Evolutionary conservation across 2,329 filamentous ascomycete species (phyloP).

Genomic region (Fusarium siculi): DNA sequence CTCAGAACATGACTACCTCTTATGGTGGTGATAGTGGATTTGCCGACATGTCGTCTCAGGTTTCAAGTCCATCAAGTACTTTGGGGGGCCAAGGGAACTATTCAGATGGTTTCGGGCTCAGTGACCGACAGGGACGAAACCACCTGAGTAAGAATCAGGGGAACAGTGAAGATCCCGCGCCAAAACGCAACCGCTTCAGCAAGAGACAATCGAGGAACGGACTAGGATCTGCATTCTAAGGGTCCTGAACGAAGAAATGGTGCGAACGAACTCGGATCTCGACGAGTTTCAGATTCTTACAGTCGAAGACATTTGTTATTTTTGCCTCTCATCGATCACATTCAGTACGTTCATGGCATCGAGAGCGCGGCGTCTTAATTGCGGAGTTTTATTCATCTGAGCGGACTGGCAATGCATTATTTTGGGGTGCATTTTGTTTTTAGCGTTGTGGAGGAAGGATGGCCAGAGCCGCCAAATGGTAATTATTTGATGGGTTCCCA

Average conservation of each 20-base stretch:
- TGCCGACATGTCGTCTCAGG: slow-evolving; percentile 73
- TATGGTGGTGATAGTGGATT: slow-evolving; percentile 76
- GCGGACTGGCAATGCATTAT: slow-evolving; percentile 39
- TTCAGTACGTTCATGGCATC: slow-evolving; percentile 46
- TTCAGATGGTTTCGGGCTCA: slow-evolving; percentile 60
- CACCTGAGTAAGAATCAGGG: slow-evolving; percentile 70
- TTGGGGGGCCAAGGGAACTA: slow-evolving; percentile 68
- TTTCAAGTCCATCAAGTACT: slow-evolving; percentile 83
- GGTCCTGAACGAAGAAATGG: slow-evolving; percentile 3
- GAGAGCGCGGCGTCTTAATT: slow-evolving; percentile 49
- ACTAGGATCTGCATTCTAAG: slow-evolving; percentile 85
- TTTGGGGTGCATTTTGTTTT: slow-evolving; percentile 39
- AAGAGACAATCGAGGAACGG: slow-evolving; percentile 94
- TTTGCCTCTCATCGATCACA: slow-evolving; percentile 37
- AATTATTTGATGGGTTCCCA: slow-evolving; percentile 4
- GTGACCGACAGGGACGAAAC: slow-evolving; percentile 65
- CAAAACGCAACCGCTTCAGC: slow-evolving; percentile 79
- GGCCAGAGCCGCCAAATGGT: background rate
- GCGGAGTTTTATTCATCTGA: slow-evolving; percentile 44
- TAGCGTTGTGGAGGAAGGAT: slow-evolving; percentile 27
- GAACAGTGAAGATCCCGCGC: slow-evolving; percentile 61
- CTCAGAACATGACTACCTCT: slow-evolving; percentile 73
- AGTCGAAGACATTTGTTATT: slow-evolving; percentile 34
- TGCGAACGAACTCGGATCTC: slow-evolving; percentile 18
- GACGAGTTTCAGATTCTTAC: slow-evolving; percentile 13